phyloP scores from a whole-genome alignment of 768 basidiomycete genomes.

The Lactifluus hygrophoroides region DNA sequence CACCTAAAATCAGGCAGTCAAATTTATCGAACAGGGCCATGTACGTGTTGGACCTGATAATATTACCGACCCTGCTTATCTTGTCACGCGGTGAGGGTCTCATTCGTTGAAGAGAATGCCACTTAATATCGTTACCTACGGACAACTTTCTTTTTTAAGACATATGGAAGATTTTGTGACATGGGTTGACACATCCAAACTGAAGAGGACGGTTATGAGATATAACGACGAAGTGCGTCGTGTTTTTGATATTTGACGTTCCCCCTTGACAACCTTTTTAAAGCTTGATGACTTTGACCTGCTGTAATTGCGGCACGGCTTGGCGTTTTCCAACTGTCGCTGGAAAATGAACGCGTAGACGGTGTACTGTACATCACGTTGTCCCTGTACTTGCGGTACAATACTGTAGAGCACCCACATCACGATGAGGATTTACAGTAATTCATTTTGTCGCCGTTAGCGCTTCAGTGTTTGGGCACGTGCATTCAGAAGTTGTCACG shows the following conservation, averaged over 20 bases:
- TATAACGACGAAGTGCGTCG: conserved; percentile 88
- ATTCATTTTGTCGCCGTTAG: too few species aligned
- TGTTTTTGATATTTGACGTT: not conserved
- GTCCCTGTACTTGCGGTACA: too few species aligned
- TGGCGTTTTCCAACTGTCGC: not conserved
- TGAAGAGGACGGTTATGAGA: conserved; percentile 89
- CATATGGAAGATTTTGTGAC: conserved; percentile 99
- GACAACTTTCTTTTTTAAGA: conserved; percentile 31
- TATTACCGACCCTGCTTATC: conserved; percentile 90
- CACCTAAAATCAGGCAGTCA: conserved; percentile 61
- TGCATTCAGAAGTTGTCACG: not conserved
- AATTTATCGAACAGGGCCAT: conserved; percentile 97
- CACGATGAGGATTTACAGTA: too few species aligned
- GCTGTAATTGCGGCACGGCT: conserved; percentile 33
- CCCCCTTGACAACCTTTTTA: conserved; percentile 20
- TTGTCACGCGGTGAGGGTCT: conserved; percentile 69
- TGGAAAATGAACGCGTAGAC: too few species aligned
- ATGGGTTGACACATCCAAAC: conserved; percentile 96
- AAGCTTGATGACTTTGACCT: conserved; percentile 97
- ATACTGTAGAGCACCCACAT: too few species aligned
- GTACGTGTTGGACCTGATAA: conserved; percentile 95
- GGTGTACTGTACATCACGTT: too few species aligned
- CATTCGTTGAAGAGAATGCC: conserved; percentile 1
- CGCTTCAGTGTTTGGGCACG: too few species aligned
- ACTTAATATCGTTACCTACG: not conserved